phyloP scores from a whole-genome alignment of 169 alveolate species.

The Toxoplasma gondii region DNA sequence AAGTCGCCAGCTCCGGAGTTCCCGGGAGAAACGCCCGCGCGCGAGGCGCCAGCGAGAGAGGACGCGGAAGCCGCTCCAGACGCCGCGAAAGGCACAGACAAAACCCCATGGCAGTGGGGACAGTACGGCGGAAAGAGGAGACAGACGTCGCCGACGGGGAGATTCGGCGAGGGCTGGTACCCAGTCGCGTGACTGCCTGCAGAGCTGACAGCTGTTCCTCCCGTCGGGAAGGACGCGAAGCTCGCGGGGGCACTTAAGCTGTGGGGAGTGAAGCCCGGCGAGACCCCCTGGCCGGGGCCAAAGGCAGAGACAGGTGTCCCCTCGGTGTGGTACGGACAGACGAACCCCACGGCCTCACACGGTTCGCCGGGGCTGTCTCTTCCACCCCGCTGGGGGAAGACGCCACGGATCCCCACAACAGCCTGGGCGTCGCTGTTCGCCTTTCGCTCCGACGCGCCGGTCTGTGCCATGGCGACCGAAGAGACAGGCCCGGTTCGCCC shows the following conservation, averaged over 20 bases:
- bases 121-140: slow-evolving; percentile 2
- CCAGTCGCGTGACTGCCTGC: neutral
- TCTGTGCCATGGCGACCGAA: neutral
- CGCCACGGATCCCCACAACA: neutral
- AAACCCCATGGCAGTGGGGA: neutral
- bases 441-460: neutral
- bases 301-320: neutral
- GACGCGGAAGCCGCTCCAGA: neutral
- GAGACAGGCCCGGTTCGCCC: neutral
- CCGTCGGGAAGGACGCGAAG: too few species aligned
- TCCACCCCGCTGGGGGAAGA: neutral
- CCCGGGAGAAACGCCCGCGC: neutral
- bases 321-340: neutral
- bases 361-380: neutral
- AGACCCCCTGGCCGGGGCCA: neutral
- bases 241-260: too few species aligned
- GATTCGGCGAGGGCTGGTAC: neutral
- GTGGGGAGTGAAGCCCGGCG: neutral
- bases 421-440: neutral
- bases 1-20: neutral
- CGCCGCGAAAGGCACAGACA: neutral
- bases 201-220: neutral
- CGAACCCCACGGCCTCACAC: neutral
- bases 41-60: neutral
- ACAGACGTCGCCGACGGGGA: neutral